Percentiles rank a stretch among this genome's conserved stretches.
phyloP scores from a whole-genome alignment of 2,329 filamentous ascomycete genomes.

The Stemphylium lycopersici region DNA sequence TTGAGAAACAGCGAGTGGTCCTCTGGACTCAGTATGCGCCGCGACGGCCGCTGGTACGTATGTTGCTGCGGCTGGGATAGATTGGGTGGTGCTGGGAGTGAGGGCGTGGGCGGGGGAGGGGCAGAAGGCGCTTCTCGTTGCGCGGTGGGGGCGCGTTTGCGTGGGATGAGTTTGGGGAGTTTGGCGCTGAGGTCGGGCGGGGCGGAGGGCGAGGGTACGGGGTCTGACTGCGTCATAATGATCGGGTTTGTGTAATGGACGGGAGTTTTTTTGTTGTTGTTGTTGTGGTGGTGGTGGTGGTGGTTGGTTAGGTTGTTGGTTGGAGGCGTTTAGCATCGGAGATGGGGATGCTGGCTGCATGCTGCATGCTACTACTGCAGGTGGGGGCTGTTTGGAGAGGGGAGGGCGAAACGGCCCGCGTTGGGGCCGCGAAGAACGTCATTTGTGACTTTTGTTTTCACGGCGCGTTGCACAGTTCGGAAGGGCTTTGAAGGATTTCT shows the following conservation, averaged over 20 bases:
- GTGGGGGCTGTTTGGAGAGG: too few species aligned
- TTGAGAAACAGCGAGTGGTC: constrained; percentile 83
- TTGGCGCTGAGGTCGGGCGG: constrained; percentile 33
- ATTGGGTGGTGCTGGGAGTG: constrained; percentile 71
- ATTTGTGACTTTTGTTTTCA: too few species aligned
- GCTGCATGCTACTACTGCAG: too few species aligned
- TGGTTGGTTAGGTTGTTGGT: background rate
- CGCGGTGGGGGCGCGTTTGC: constrained; percentile 33
- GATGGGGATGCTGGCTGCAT: background rate
- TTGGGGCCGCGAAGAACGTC: too few species aligned
- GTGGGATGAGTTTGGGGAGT: constrained; percentile 46
- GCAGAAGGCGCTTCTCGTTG: constrained; percentile 32
- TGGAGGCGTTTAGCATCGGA: background rate
- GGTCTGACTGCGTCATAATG: constrained; percentile 23
- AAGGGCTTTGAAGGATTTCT: too few species aligned
- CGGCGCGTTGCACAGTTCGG: too few species aligned
- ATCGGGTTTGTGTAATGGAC: background rate
- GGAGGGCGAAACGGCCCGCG: too few species aligned
- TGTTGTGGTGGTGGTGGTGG: too few species aligned
- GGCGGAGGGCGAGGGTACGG: constrained; percentile 15
- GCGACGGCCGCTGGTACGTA: constrained; percentile 69
- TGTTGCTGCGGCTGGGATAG: constrained; percentile 63
- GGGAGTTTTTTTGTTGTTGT: too few species aligned
- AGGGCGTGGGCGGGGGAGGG: constrained; percentile 77
- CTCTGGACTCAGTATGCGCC: constrained; percentile 78